Percentiles rank a stretch among this genome's conserved stretches.
These are phyloP conservation scores for Simmondsia chinensis DNA, from an alignment of 148 eudicot genomes.

Conservation along the genomic window DNA sequence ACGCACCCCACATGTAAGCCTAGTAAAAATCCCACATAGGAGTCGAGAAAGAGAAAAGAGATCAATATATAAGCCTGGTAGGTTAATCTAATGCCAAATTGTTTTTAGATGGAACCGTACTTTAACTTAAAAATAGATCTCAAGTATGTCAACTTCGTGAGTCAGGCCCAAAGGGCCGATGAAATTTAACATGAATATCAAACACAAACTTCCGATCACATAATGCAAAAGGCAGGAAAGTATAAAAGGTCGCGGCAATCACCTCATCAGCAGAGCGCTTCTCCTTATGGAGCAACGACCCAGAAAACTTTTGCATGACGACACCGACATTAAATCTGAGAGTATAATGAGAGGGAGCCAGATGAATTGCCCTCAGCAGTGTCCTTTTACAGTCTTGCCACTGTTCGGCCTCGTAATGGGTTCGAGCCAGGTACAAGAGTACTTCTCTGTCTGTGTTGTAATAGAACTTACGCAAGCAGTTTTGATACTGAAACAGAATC, in stretches of 20 bases:
- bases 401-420: conserved; percentile 95
- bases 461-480: conserved; percentile 80
- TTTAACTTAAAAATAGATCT: too few relatives aligned
- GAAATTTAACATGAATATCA: too few relatives aligned
- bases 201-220: too few relatives aligned
- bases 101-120: too few relatives aligned
- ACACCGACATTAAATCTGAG: conserved; percentile 84
- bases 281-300: conserved; percentile 75
- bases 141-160: too few relatives aligned
- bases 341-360: conserved; percentile 94
- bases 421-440: conserved; percentile 87
- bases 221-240: too few relatives aligned
- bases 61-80: too few relatives aligned
- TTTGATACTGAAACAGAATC: conserved; percentile 66
- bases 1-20: too few relatives aligned
- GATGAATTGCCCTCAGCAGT: conserved; percentile 80
- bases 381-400: conserved; percentile 95
- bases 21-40: too few relatives aligned
- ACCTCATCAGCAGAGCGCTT: conserved; percentile 96
- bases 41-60: too few relatives aligned
- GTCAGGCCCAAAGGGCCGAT: too few relatives aligned
- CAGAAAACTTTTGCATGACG: conserved; percentile 91
- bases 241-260: not conserved
- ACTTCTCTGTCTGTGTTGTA: conserved; percentile 76
- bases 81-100: too few relatives aligned